Evolutionary conservation across 352 stramenopile genomes (phyloP), one percentile per base, ranked within the genome.

Genomic region (Phytophthora melonis): DNA sequence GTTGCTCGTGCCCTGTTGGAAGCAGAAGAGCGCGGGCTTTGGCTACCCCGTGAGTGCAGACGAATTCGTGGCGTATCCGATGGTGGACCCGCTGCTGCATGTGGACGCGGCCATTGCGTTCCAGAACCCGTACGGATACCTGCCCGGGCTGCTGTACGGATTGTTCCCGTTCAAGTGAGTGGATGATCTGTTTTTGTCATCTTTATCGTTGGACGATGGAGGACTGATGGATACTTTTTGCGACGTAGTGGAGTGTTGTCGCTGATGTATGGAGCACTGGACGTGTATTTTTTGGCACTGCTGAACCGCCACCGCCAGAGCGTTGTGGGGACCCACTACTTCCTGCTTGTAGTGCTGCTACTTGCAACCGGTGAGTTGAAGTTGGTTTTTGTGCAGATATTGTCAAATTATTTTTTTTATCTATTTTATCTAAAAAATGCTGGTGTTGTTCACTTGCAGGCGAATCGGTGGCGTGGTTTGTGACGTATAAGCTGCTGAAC

Each of bases 101-200:
- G 73, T 95, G 39, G 75, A 95, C 54, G 88, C 79, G 8, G 69
- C 68, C 10, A 82, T 95, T 47, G 74, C 82, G 11, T 97, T 97
- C 62, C 67, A 71, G 11, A 97, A 97, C 63, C 81, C 88, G 21
- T 95, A 96, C 59, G 91, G 91, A 11, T 97, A 92, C 66, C 57
- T 97, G 3, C 91, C 91, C 2, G 89, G 83, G 19, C 68, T 96
- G 39, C 78, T 96, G 32, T 95, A 87, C 39, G 91, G 90, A 18
- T 79, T 96, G 32, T 90, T 93, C 60, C 89, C 87, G 10, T 96
- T 97, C 82, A 95, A 89, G 90, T 97, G 78, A 54, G 78, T 82
- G 30, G 19, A 45, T n/a, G 39, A 18, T 45, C n/a, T 45, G 16
- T 45, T 45, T n/a, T 45, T 45, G 13, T 45, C 14, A n/a, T 45